Evolutionary conservation across 257 asterid genomes (phyloP), one percentile per base, ranked within the genome.

Genomic region (Petunia axillaris): DNA sequence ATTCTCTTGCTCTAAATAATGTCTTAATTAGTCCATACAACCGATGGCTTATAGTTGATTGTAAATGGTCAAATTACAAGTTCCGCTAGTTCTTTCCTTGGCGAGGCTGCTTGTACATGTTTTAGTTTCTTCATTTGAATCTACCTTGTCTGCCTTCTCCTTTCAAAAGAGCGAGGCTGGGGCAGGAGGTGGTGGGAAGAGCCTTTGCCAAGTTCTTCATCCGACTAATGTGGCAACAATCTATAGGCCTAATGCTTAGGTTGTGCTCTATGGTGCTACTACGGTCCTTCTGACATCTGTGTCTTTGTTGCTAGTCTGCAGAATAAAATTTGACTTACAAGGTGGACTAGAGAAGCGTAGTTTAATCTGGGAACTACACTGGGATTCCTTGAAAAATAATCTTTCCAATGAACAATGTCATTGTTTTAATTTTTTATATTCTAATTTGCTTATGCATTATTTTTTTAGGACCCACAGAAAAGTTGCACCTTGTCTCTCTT

Each of bases 21-120:
- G 46, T 68, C 63, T 44, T 68, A 71, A 16, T 25, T 68, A 68
- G 57, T 68, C 76, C 76, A 68, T 16, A 44, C 76, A 68, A 41
- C 43, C 44, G 58, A 68, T 44, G 5, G 58, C 58, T 44, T 68
- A 41, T 68, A 2, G 76, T 68, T 68, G 76, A 68, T 4, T 68
- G 76, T 50, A 4, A 16, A 68, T 55, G 53, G 43, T 68, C 7
- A 4, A 36, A 50, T 35, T 73, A 50, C 62, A 16, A 50, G 46
- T 50, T 6, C 62, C 46, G 36, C 46, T 73, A 62, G 78, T 4
- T 46, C 58, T 70, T 46, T 2, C 16, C 41, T 66, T 46, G 40
- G 76, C 25, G 16, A 48, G 6, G 58, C 48, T 46, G 16, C 77
- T 70, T 71, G 60, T 48, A 10, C 25, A 50, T 50, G 46, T 36